Evolutionary conservation across 2,329 filamentous ascomycete species (phyloP).

Genomic region (Aspergillus sp.): DNA sequence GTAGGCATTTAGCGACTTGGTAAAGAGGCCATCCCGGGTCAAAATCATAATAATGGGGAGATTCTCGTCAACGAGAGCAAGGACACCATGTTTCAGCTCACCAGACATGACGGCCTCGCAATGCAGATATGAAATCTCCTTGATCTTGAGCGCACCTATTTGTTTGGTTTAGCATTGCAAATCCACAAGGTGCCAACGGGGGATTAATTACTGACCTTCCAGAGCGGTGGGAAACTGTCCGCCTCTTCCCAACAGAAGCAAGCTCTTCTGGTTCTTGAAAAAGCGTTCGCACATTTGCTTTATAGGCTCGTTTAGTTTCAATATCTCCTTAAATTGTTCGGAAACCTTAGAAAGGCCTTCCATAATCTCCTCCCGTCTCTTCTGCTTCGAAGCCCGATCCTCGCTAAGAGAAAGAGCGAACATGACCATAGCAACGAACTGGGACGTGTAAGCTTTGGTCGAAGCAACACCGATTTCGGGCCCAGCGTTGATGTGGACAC

Average conservation of each 20-base stretch:
- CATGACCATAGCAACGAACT: conserved; percentile 99
- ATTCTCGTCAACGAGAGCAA: conserved; percentile 96
- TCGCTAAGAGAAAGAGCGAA: conserved; percentile 95
- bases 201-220: conserved; percentile 60
- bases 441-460: conserved; percentile 98
- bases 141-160: conserved; percentile 88
- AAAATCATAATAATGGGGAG: conserved; percentile 99
- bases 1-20: conserved; percentile 99
- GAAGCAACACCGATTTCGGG: conserved; percentile 98
- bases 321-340: conserved; percentile 85
- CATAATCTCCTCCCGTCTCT: conserved; percentile 93
- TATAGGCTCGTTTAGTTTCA: conserved; percentile 88
- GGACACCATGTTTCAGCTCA: conserved; percentile 97
- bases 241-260: conserved; percentile 89
- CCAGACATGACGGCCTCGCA: conserved; percentile 99
- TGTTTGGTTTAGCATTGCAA: conserved; percentile 12
- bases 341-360: conserved; percentile 85
- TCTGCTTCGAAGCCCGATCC: conserved; percentile 91
- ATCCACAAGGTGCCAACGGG: neutral
- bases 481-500: conserved; percentile 99
- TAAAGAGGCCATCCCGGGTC: conserved; percentile 92
- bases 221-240: conserved; percentile 94
- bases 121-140: conserved; percentile 99
- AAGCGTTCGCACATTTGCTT: conserved; percentile 90
- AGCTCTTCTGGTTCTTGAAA: conserved; percentile 96